Conservation (phyloP, 2,329 filamentous ascomycete genomes). For the Colletotrichum sojae region DNA sequence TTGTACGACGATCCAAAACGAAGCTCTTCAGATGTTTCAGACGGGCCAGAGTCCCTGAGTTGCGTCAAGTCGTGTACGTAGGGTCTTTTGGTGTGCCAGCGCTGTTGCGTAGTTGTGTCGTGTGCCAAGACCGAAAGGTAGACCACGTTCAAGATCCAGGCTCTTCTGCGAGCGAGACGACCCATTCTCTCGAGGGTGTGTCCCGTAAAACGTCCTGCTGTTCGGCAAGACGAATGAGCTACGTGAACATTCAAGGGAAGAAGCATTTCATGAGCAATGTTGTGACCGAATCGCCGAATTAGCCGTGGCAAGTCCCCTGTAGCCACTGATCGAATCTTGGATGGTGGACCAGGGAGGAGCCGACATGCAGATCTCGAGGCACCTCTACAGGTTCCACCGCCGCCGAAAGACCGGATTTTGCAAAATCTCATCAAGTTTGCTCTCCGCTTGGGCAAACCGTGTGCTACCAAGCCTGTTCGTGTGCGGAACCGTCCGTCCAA, state of each 20-base stretch:
- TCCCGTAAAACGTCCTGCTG: too few relatives aligned
- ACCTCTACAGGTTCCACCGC: constrained; percentile 2
- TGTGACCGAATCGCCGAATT: background rate
- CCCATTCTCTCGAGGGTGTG: too few relatives aligned
- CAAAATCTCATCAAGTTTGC: constrained; percentile 18
- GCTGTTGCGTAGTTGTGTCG: constrained; percentile 3
- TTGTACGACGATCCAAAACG: constrained; percentile 14
- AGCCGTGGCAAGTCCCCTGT: background rate
- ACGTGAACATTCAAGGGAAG: too few relatives aligned
- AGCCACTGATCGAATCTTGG: background rate
- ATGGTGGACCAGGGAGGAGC: background rate
- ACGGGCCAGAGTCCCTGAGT: background rate
- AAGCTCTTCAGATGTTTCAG: background rate
- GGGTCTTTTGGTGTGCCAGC: background rate
- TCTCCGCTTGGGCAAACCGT: constrained; percentile 10
- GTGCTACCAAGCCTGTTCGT: constrained; percentile 11
- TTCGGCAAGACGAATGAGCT: too few relatives aligned
- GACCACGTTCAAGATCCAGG: background rate
- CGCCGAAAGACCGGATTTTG: constrained; percentile 16
- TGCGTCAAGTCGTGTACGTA: constrained; percentile 10
- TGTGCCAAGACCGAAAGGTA: background rate
- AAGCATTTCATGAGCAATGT: background rate
- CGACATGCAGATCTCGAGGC: constrained; percentile 13
- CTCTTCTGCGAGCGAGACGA: background rate
- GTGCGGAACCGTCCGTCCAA: constrained; percentile 25